Percentiles rank a stretch among this genome's conserved stretches.
Evolutionary conservation across 139 green algal species (phyloP).

Genomic region (Chlorella sp.): DNA sequence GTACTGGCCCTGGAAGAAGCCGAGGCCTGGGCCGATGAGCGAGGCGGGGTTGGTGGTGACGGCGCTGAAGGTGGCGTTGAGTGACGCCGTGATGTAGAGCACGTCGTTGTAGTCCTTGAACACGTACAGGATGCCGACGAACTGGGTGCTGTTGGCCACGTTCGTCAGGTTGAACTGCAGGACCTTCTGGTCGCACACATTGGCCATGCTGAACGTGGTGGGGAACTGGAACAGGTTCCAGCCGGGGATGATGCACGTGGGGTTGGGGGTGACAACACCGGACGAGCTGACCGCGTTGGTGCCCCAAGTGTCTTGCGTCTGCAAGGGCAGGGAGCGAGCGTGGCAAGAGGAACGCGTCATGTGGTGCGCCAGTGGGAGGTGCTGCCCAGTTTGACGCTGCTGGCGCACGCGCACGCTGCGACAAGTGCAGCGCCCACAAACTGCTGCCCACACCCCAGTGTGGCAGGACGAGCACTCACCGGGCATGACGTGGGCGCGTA

Average conservation of each 20-base stretch:
- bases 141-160: neutral
- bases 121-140: slow-evolving; percentile 9
- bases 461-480: neutral
- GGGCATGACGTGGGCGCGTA: neutral
- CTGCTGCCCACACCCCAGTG: neutral
- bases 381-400: neutral
- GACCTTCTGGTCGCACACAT: slow-evolving; percentile 11
- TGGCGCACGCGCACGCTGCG: neutral
- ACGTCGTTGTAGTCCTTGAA: slow-evolving; percentile 18
- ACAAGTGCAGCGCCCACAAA: neutral
- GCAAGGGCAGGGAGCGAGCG: neutral
- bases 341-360: neutral
- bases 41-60: neutral
- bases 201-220: neutral
- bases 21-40: neutral
- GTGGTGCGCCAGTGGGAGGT: neutral
- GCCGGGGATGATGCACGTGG: slow-evolving; percentile 6
- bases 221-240: neutral
- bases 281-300: neutral
- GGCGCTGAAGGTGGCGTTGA: slow-evolving; percentile 11
- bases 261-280: neutral
- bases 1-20: slow-evolving; percentile 6
- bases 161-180: slow-evolving; percentile 2
- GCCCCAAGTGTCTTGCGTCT: neutral
- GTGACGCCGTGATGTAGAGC: slow-evolving; percentile 14